Conservation (phyloP, 192 early-diverging fungal species). For the Chytriomyces sp. region DNA sequence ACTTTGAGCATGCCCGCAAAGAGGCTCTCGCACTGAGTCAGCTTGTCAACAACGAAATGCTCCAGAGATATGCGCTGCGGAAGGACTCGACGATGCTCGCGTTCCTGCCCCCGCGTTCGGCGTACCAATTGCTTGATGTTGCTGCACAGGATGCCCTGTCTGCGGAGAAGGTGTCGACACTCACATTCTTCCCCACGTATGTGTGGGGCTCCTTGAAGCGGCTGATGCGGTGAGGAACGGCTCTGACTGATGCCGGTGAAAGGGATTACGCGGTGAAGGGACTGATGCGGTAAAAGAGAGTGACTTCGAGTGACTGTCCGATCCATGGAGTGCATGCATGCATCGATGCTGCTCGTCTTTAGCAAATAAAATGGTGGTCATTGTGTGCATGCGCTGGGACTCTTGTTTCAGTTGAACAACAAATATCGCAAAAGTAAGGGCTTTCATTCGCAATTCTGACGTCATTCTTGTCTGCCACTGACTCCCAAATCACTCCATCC, state of each 20-base stretch:
- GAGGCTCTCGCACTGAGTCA: neutral
- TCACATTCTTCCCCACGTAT: conserved; percentile 32
- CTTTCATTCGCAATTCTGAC: neutral
- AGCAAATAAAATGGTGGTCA: too few species aligned
- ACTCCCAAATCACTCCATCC: neutral
- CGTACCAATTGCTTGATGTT: conserved; percentile 23
- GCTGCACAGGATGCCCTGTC: conserved; percentile 15
- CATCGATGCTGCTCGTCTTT: too few species aligned
- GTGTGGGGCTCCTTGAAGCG: conserved; percentile 15
- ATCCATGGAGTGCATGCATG: too few species aligned
- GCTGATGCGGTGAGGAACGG: conserved; percentile 13
- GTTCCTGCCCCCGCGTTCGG: conserved; percentile 12
- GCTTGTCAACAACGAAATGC: neutral
- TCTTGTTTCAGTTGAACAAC: too few species aligned
- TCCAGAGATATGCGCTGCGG: conserved; percentile 5
- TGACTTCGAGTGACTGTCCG: too few species aligned
- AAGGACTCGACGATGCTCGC: neutral
- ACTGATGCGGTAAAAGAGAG: too few species aligned
- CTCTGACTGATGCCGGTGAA: too few species aligned
- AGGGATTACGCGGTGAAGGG: too few species aligned
- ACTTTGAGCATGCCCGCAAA: conserved; percentile 2
- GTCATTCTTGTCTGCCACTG: neutral
- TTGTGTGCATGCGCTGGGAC: too few species aligned
- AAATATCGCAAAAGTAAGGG: too few species aligned
- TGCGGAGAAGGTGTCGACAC: conserved; percentile 19